Base-by-base conservation (phyloP, 75 land plant species). In the Picea glauca region DNA sequence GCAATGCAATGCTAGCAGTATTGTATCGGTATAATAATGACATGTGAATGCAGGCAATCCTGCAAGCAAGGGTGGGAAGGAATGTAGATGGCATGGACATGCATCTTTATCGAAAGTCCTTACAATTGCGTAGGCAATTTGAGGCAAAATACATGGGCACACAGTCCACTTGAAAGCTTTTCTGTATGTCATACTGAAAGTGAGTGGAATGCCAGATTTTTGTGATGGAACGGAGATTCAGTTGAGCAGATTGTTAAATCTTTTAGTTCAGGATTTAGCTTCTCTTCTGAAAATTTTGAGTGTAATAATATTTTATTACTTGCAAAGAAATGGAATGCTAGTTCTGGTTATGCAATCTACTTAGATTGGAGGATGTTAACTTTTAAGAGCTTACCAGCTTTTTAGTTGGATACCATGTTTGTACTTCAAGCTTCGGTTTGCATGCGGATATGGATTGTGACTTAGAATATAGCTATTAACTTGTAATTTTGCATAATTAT, bases 31-130 rank as follows among this genome's bases (percentile, higher is more conserved):
- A 7, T 20, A 62, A 20, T 30, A 15, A 30, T 64, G 30, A 5
- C 17, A 63, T 83, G 23, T 11, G 4, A 8, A 63, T 56, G 60
- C 75, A 90, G 94, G 88, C 82, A 67, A 80, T 84, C 66, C 77
- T 94, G 76, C 83, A 86, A 66, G 95, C 98, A n/a, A 81, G 98
- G 18, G 89, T 94, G 3, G 95, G 90, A 50, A 85, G 95, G 60
- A 94, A 86, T 84, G 98, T 94, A 31, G 93, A 93, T 79, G 98
- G 98, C 30, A 75, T 93, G 23, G 95, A 94, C 75, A 79, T 94
- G 46, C 83, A 86, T 35, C 92, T 93, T 68, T 94, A 92, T 65
- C 83, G 82, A 58, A 92, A 88, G 75, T 88, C 93, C 18, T 21
- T 94, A 77, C 64, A 83, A 82, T 79, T 94, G 23, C 79, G 88